Evolutionary conservation across 176 grass and related monocot genomes (phyloP), one percentile per base, ranked within the genome.

Genomic region (Saccharum spontaneum): DNA sequence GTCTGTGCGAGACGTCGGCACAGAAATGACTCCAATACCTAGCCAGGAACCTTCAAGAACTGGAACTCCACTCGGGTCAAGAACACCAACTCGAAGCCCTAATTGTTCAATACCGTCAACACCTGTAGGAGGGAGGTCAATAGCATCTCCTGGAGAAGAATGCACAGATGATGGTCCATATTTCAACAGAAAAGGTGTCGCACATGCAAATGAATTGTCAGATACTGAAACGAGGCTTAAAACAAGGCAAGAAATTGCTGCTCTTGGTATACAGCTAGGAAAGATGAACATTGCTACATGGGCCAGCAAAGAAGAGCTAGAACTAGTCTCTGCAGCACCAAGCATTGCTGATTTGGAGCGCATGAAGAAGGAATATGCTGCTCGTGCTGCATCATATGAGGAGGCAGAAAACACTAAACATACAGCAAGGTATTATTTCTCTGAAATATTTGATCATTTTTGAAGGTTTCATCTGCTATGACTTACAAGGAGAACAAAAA

Each of bases 251-350:
- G 97, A 98, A 78, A 98, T 98, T 60, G 97, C 89, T 24, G 88
- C 97, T 10, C 88, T 98, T 12, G 97, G 97, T 75, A 68, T 95
- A 72, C 89, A 98, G 62, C 78, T 98, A 33, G 97, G 97, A 62
- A 98, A 98, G 93, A 98, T 90, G 85, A 98, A 80, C 78, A 98
- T 98, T 78, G 96, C 91, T 75, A 85, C 96, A 54, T 98, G 96
- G 96, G 96, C 97, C 86, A 98, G 91, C 69, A 98, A 95, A 87
- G 94, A 92, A 87, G 93, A 94, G 55, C 81, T 78, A 33, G 88
- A 94, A 70, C 78, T 90, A 76, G 88, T 84, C 76, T 95, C 87
- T 83, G 66, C 66, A 11, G 77, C 77, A 36, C 83, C 88, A 1
- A 92, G 80, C 41, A 87, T 87, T 65, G 73, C 87, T 85, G 87